These are phyloP conservation scores for Boletales sp. DNA, from an alignment of 768 basidiomycete genomes.

Conservation along the genomic window DNA sequence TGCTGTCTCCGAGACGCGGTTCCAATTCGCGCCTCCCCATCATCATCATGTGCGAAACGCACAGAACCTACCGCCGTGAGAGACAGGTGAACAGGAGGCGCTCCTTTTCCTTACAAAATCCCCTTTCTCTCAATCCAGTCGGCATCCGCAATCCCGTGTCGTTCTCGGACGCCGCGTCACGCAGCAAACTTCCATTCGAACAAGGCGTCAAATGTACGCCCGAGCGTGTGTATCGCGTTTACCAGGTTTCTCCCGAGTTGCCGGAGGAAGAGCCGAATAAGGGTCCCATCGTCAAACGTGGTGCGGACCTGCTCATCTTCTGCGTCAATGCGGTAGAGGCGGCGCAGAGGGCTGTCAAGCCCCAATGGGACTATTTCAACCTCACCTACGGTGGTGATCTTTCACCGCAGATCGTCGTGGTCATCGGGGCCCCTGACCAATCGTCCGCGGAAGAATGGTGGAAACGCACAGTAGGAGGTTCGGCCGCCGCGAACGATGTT, in stretches of 20 bases:
- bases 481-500: slow-evolving; percentile 2
- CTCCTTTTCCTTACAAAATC: slow-evolving; percentile 22
- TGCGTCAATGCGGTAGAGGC: slow-evolving; percentile 12
- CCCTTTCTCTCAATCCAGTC: slow-evolving; percentile 9
- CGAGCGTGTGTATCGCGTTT: slow-evolving; percentile 18
- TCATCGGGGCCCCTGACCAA: slow-evolving; percentile 16
- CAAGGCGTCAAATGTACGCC: slow-evolving; percentile 4
- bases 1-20: slow-evolving; percentile 14
- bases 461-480: slow-evolving; percentile 2
- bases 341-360: slow-evolving; percentile 3
- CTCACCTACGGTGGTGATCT: slow-evolving; percentile 25
- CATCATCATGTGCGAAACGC: slow-evolving; percentile 25
- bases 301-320: slow-evolving; percentile 25
- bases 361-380: slow-evolving; percentile 26
- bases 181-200: slow-evolving; percentile 21
- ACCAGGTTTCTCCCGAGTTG: slow-evolving; percentile 13
- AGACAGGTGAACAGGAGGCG: slow-evolving; percentile 10
- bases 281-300: slow-evolving; percentile 15
- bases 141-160: slow-evolving; percentile 22
- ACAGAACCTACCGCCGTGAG: not conserved
- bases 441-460: slow-evolving; percentile 22
- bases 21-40: slow-evolving; percentile 8
- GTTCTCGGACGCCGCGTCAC: slow-evolving; percentile 12
- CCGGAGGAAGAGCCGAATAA: slow-evolving; percentile 7
- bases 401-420: slow-evolving; percentile 23